Evolutionary conservation across 805 yeast genomes (phyloP).

Genomic region (Pichia insulana): DNA sequence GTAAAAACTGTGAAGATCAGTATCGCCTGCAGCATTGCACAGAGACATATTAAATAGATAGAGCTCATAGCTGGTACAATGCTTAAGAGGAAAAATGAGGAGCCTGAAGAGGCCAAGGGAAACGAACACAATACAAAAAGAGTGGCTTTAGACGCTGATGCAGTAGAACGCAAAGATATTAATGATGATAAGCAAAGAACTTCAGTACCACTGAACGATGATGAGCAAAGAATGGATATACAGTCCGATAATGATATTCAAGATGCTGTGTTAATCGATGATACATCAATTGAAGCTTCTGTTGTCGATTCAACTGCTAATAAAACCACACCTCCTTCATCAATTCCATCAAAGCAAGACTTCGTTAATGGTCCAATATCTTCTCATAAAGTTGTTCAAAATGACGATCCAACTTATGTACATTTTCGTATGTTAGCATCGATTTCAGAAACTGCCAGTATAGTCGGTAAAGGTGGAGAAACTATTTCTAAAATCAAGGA

Average conservation of each 20-base stretch:
- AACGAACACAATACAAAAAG: conserved; percentile 48
- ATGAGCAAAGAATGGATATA: not conserved
- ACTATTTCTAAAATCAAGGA: conserved; percentile 56
- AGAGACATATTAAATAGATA: too few relatives aligned
- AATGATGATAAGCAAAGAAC: conserved; percentile 35
- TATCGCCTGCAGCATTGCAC: too few relatives aligned
- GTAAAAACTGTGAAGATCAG: too few relatives aligned
- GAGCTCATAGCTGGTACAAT: conserved; percentile 13
- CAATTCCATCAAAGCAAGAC: conserved; percentile 4
- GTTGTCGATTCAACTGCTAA: not conserved
- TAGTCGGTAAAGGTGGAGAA: conserved; percentile 80
- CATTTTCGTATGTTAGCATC: conserved; percentile 68
- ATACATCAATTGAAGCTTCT: not conserved
- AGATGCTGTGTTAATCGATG: not conserved
- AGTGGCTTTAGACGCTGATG: conserved; percentile 62
- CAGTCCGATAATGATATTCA: not conserved
- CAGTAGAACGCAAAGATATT: conserved; percentile 34
- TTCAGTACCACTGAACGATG: conserved; percentile 28
- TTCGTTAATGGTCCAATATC: conserved; percentile 15
- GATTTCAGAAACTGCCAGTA: conserved; percentile 63
- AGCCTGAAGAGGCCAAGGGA: conserved; percentile 28
- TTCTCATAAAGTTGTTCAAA: conserved; percentile 15
- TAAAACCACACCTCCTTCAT: not conserved
- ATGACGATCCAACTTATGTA: conserved; percentile 52
- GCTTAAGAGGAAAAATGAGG: conserved; percentile 66